A percentile compares a stretch with the other conserved stretches of the same genome.
Conservation (phyloP, 768 basidiomycete species). For the Suillus discolor region DNA sequence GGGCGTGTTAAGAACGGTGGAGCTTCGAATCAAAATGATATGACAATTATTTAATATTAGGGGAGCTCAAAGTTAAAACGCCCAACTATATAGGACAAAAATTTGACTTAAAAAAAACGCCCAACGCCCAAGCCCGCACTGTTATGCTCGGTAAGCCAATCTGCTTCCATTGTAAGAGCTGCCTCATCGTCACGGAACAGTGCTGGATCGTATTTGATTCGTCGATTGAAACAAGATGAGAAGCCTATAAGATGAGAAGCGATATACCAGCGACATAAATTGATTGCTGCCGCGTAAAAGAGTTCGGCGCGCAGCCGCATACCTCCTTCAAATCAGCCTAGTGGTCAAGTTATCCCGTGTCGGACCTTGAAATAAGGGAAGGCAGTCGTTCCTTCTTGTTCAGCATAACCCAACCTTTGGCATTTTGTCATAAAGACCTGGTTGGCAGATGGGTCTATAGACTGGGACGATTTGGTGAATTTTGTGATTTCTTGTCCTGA, state of each 20-base stretch:
- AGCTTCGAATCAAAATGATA: too few species aligned
- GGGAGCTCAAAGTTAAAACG: too few species aligned
- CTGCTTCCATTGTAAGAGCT: not conserved
- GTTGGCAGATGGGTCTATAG: not conserved
- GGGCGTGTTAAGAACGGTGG: too few species aligned
- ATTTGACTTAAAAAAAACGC: too few species aligned
- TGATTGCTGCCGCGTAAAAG: not conserved
- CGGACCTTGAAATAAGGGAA: not conserved
- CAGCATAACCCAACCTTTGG: not conserved
- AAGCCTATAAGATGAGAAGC: not conserved
- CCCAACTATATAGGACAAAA: too few species aligned
- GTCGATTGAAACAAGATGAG: not conserved
- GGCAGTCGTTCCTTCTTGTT: not conserved
- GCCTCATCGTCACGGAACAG: not conserved
- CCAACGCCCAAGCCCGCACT: too few species aligned
- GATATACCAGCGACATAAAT: not conserved
- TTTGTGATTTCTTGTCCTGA: not conserved
- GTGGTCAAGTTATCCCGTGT: too few species aligned
- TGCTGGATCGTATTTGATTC: not conserved
- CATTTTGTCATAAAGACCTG: not conserved
- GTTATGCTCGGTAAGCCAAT: not conserved
- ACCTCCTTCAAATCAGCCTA: not conserved
- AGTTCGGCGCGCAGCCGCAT: not conserved
- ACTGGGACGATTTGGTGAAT: not conserved
- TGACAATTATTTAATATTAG: too few species aligned